Evolutionary conservation across 225 moss, liverwort and hornwort species (phyloP).

Genomic region (Marchantia paleacea): DNA sequence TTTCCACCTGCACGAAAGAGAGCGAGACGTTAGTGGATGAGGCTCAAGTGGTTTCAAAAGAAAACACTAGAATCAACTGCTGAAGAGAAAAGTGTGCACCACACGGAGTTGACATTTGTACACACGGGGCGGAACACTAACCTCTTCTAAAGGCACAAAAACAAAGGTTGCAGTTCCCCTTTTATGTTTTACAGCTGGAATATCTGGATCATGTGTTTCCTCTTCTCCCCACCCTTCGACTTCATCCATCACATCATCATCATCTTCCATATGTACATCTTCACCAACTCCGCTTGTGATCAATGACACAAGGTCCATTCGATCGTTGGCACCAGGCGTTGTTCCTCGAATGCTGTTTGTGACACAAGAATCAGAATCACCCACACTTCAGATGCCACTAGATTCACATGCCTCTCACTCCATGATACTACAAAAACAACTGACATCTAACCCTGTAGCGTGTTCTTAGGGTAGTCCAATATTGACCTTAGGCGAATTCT

Average conservation of each 20-base stretch:
- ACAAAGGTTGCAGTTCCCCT: constrained; percentile 84
- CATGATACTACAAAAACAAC: not conserved
- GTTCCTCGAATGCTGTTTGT: constrained; percentile 75
- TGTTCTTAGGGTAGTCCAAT: constrained; percentile 4
- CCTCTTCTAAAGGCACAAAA: constrained; percentile 97
- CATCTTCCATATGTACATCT: constrained; percentile 46
- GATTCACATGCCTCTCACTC: not conserved
- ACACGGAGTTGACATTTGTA: too few relatives aligned
- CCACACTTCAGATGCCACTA: not conserved
- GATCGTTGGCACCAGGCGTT: constrained; percentile 75
- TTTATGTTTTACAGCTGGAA: constrained; percentile 83
- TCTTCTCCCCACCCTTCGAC: constrained; percentile 86
- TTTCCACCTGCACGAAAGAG: constrained; percentile 64
- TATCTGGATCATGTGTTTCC: constrained; percentile 86
- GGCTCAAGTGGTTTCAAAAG: not conserved
- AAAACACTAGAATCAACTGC: not conserved
- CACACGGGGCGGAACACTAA: constrained; percentile 9
- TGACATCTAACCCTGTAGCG: not conserved
- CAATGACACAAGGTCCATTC: constrained; percentile 70
- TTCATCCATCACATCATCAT: constrained; percentile 49
- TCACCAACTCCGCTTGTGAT: constrained; percentile 88
- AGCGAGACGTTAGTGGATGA: not conserved
- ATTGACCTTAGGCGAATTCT: constrained; percentile 77
- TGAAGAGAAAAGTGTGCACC: not conserved
- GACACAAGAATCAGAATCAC: not conserved